A percentile compares a stretch with the other conserved stretches of the same genome.
Evolutionary conservation across 2,329 filamentous ascomycete genomes (phyloP).

Genomic region (Paracorniculantispora psalliotae): DNA sequence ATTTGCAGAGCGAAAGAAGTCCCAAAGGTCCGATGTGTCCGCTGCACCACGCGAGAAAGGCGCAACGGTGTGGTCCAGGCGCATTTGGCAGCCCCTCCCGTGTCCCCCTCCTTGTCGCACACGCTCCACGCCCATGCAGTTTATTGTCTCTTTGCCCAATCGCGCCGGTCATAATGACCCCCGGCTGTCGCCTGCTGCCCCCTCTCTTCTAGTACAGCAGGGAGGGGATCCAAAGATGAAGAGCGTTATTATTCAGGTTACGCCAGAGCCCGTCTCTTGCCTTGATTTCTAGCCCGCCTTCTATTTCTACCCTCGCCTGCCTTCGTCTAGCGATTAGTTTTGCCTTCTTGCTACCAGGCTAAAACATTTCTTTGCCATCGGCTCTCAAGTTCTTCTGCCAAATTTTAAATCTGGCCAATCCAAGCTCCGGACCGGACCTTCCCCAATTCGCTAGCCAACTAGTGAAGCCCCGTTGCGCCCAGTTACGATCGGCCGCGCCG

Average conservation of each 20-base stretch:
- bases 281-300: not conserved
- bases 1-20: too few relatives aligned
- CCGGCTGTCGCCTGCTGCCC: not conserved
- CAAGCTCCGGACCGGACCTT: not conserved
- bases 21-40: not conserved
- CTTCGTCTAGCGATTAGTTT: not conserved
- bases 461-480: not conserved
- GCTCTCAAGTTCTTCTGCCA: not conserved
- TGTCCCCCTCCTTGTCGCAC: not conserved
- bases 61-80: not conserved
- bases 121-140: constrained; percentile 8
- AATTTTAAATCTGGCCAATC: not conserved
- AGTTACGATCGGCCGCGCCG: not conserved
- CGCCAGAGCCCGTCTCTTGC: not conserved
- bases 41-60: not conserved
- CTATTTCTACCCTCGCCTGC: not conserved
- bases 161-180: not conserved
- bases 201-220: not conserved
- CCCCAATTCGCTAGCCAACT: not conserved
- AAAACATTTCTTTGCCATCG: not conserved
- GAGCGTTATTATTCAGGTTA: not conserved
- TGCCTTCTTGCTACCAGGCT: not conserved
- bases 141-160: not conserved
- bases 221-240: not conserved
- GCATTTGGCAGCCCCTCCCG: not conserved